These are phyloP conservation scores for Syzygium oleosum DNA, from an alignment of 345 rosid species.

Conservation along the genomic window DNA sequence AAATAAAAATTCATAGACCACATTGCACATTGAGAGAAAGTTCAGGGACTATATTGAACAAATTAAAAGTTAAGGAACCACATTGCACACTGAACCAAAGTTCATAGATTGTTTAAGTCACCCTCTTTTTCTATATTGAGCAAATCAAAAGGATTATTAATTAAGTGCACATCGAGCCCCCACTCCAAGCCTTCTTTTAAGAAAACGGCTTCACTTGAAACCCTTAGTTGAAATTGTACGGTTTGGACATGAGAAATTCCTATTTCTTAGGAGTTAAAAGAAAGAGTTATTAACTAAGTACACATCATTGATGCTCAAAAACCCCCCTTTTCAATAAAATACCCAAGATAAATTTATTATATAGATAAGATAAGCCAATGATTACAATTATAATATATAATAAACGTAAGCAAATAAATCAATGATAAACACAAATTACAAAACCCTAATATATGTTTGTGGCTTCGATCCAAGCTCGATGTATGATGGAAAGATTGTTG, in stretches of 20 bases:
- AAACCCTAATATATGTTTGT: no score
- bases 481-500: no score
- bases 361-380: neutral
- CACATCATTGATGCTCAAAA: neutral
- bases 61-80: no score
- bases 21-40: no score
- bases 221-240: accelerated
- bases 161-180: neutral
- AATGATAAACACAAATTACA: neutral
- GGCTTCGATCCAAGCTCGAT: no score
- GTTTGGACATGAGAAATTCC: neutral
- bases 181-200: neutral
- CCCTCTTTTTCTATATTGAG: neutral
- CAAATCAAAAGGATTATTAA: neutral
- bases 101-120: no score
- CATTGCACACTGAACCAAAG: no score
- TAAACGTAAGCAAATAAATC: neutral
- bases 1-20: no score
- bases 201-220: neutral
- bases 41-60: no score
- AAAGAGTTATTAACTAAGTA: neutral
- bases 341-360: neutral
- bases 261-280: neutral
- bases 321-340: neutral
- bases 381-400: neutral